These are phyloP conservation scores for Beauveria scarabaeidicola DNA, from an alignment of 2,329 filamentous ascomycete species.

Conservation along the genomic window DNA sequence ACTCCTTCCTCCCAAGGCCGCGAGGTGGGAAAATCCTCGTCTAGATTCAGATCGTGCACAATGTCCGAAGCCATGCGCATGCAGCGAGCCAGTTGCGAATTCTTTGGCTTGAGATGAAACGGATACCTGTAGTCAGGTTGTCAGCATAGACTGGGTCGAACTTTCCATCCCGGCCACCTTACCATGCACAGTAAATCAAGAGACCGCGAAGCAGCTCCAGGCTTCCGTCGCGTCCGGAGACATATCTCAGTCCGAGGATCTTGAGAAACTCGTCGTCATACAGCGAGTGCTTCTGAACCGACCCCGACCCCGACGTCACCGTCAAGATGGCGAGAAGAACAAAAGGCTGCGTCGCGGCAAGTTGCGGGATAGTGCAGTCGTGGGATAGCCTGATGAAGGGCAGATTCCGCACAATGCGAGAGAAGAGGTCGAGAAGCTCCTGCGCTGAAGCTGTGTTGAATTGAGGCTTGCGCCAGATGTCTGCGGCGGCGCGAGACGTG, in stretches of 20 bases:
- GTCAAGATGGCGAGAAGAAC: constrained; percentile 9
- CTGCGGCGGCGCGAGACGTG: constrained; percentile 4
- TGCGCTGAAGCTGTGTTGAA: constrained; percentile 8
- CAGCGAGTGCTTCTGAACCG: constrained; percentile 3
- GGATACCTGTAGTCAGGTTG: constrained; percentile 2
- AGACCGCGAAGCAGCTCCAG: constrained; percentile 3
- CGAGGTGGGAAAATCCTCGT: background rate
- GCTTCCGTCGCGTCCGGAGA: constrained; percentile 1
- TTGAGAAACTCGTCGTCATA: constrained; percentile 11
- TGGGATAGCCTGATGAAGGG: background rate
- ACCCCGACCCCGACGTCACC: background rate
- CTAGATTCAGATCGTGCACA: constrained; percentile 3
- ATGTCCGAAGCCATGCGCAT: constrained; percentile 6
- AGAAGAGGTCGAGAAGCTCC: background rate
- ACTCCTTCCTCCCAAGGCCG: background rate
- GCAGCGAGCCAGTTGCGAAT: constrained; percentile 2
- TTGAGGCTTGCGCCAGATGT: constrained; percentile 10
- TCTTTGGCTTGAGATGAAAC: constrained; percentile 10
- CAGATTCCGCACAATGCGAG: background rate
- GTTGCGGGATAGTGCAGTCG: background rate
- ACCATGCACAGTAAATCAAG: constrained; percentile 9
- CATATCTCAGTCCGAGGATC: constrained; percentile 4
- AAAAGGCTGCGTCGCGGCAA: constrained; percentile 8
- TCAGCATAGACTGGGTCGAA: background rate
- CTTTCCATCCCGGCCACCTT: background rate